Evolutionary conservation across 1,284 basidiomycete genomes (phyloP), one percentile per base, ranked within the genome.

Genomic region (Mycosarcoma mackinlayi): DNA sequence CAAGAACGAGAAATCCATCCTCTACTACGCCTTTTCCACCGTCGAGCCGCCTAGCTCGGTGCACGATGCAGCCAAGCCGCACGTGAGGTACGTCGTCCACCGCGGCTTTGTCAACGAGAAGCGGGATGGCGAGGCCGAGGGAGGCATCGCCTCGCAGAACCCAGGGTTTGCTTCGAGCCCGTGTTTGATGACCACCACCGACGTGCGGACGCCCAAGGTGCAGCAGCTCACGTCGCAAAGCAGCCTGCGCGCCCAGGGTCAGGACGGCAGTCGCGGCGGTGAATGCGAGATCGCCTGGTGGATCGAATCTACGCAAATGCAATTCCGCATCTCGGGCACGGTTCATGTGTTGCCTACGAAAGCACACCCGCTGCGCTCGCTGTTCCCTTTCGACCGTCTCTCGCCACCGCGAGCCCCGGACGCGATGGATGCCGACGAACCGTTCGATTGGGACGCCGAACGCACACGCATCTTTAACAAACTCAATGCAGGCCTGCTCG

Each of bases 101-200:
- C 79, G 83, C 16, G 83, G 83, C 1, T 83, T 84, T 44, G 77
- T 82, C 48, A 83, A 83, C 72, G 79, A 83, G 60, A 71, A 80
- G 62, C 80, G 73, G 40, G 76, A 48, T 47, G 67, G 42, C 18
- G 77, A 61, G 45, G 66, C 48, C 27, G 44, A 24, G 52, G 66
- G 59, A 30, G 81, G 78, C 21, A 62, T 63, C 27, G 76, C 59
- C 40, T 52, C 57, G 33, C 58, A 65, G 13, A 52, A 80, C 24
- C 65, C 74, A 3, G 50, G 52, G n/a, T 79, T 80, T 23, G 63
- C 68, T 10, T 70, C 77, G 13, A 71, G 61, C 37, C 75, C 78
- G 24, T 75, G 73, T 42, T 69, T 84, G 24, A 64, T 84, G 67
- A 78, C 80, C 8, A 84, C 83, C 1, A 83, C 83, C 13, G 83